Conservation (phyloP, 495 filamentous ascomycete species). For the Annulohypoxylon nitens region DNA sequence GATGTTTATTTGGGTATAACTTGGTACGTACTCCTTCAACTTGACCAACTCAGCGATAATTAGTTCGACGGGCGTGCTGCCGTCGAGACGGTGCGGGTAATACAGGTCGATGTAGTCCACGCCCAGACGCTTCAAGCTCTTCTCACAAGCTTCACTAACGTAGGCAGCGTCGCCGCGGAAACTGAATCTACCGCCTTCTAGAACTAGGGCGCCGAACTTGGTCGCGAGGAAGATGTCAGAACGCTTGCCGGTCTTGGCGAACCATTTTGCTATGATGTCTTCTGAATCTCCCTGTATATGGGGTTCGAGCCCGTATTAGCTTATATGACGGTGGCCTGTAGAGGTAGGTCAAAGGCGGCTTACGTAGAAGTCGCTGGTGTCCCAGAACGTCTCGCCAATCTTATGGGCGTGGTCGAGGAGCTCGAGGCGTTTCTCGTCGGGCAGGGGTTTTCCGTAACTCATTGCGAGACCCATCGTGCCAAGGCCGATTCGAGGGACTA, state of each 20-base stretch:
- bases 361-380: constrained; percentile 65
- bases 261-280: constrained; percentile 70
- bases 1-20: background rate
- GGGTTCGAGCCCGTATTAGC: background rate
- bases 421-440: constrained; percentile 61
- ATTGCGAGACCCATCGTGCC: constrained; percentile 69
- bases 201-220: constrained; percentile 63
- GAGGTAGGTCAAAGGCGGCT: background rate
- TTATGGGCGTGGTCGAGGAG: constrained; percentile 66
- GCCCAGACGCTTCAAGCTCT: constrained; percentile 62
- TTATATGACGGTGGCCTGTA: background rate
- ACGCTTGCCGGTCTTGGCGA: constrained; percentile 64
- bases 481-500: constrained; percentile 66
- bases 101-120: constrained; percentile 65
- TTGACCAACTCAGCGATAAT: constrained; percentile 62
- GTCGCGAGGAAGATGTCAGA: constrained; percentile 69
- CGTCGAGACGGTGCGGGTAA: constrained; percentile 49
- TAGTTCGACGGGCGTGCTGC: constrained; percentile 61
- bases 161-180: constrained; percentile 65
- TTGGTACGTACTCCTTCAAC: constrained; percentile 62
- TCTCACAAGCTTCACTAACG: constrained; percentile 60
- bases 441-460: constrained; percentile 56
- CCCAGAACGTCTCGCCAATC: constrained; percentile 70
- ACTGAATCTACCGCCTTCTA: constrained; percentile 16
- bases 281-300: constrained; percentile 60